Conservation (phyloP, 2,329 filamentous ascomycete species). For the Arthrobotrys pseudoclavata region DNA sequence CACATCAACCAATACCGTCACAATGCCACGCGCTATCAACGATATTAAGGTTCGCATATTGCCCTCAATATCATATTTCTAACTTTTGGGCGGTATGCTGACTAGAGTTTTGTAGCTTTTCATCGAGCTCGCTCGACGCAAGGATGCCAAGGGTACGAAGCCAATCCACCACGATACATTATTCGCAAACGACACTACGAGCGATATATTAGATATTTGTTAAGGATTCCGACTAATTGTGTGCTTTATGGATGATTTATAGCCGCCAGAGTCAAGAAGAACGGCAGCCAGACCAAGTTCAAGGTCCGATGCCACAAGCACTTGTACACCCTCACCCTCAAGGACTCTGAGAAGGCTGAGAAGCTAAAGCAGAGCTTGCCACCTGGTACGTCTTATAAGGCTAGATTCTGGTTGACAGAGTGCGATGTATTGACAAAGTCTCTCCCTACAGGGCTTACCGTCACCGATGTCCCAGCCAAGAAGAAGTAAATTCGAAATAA, state of each 20-base stretch:
- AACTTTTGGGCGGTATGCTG: conserved; percentile 21
- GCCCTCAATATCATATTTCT: neutral
- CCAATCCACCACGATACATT: conserved; percentile 49
- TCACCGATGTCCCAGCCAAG: conserved; percentile 75
- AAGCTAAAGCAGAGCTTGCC: conserved; percentile 99
- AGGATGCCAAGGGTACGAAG: conserved; percentile 97
- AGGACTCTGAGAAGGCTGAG: conserved; percentile 99
- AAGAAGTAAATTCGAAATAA: conserved; percentile 67
- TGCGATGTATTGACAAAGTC: conserved; percentile 3
- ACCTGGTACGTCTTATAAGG: conserved; percentile 78
- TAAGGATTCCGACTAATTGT: conserved; percentile 27
- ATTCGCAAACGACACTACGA: conserved; percentile 39
- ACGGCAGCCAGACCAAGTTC: conserved; percentile 97
- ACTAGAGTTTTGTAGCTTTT: conserved; percentile 85
- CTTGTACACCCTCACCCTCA: conserved; percentile 98
- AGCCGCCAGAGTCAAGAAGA: conserved; percentile 88
- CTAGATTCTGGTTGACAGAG: neutral
- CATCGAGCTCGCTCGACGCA: conserved; percentile 99
- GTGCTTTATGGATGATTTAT: conserved; percentile 65
- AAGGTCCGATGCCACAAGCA: conserved; percentile 98
- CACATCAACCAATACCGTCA: conserved; percentile 44
- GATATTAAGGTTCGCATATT: conserved; percentile 54
- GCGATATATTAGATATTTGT: conserved; percentile 10
- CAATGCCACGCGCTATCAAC: conserved; percentile 59
- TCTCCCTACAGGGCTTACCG: conserved; percentile 70